phyloP scores from a whole-genome alignment of 257 asterid species.

The Oldenlandia corymbosa region DNA sequence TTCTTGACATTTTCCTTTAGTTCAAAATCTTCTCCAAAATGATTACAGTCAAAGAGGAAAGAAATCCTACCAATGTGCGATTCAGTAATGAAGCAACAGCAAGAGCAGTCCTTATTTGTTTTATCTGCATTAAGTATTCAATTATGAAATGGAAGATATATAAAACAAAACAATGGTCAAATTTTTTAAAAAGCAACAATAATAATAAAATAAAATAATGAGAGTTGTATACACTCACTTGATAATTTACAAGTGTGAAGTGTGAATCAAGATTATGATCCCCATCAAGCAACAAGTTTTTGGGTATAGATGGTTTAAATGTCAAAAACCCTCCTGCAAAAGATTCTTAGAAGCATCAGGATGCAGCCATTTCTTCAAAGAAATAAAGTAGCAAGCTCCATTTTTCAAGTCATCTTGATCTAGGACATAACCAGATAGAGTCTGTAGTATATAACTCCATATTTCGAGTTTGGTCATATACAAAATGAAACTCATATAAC shows the following conservation, averaged over 20 bases:
- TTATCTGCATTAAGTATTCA: constrained; percentile 48
- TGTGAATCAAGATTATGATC: constrained; percentile 77
- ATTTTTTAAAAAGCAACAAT: no score
- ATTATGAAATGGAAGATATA: not conserved
- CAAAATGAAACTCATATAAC: not conserved
- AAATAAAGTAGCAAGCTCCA: constrained; percentile 6
- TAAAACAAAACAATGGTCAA: not conserved
- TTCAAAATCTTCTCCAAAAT: not conserved
- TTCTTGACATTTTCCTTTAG: not conserved
- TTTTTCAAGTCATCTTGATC: not conserved
- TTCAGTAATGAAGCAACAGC: constrained; percentile 80
- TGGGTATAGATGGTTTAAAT: constrained; percentile 84
- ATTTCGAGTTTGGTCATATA: not conserved
- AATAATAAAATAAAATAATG: constrained; percentile 15
- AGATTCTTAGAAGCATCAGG: constrained; percentile 18
- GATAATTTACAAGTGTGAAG: constrained; percentile 88
- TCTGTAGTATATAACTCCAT: not conserved
- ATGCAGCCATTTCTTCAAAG: constrained; percentile 11
- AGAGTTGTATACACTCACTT: constrained; percentile 43
- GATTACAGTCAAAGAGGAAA: constrained; percentile 10
- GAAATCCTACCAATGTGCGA: constrained; percentile 81
- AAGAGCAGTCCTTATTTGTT: constrained; percentile 94
- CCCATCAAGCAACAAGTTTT: constrained; percentile 86
- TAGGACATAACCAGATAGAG: not conserved
- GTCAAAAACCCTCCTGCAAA: constrained; percentile 85